Percentiles rank a stretch among this genome's conserved stretches.
Evolutionary conservation across 495 filamentous ascomycete genomes (phyloP).

Genomic region (Penicillium riverlandense): DNA sequence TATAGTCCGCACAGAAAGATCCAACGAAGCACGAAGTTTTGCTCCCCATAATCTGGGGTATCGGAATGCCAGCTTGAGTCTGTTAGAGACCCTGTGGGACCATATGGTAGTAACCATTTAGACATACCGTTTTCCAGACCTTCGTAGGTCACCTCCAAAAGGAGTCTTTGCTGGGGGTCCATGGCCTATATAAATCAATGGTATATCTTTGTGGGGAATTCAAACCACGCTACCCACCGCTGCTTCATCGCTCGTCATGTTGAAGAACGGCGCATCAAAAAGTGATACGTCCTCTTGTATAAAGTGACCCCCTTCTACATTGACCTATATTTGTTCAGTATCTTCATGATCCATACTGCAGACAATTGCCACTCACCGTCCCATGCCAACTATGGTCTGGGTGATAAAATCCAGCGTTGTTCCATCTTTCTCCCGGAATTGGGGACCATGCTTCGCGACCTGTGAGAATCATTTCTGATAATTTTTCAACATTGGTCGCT

Average conservation of each 20-base stretch:
- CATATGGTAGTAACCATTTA: no score
- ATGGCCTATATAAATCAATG: slow-evolving; percentile 13
- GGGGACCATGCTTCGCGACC: slow-evolving; percentile 42
- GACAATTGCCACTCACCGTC: slow-evolving; percentile 5
- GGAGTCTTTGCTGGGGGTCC: slow-evolving; percentile 43
- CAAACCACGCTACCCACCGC: slow-evolving; percentile 11
- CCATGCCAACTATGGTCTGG: slow-evolving; percentile 32
- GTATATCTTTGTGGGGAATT: background rate
- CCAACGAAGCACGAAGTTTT: slow-evolving; percentile 44
- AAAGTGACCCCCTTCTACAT: slow-evolving; percentile 31
- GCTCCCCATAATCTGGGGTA: slow-evolving; percentile 31
- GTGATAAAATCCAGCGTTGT: slow-evolving; percentile 47
- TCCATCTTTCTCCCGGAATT: slow-evolving; percentile 46
- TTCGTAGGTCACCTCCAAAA: slow-evolving; percentile 57
- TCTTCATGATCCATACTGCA: background rate
- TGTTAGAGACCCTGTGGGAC: no score
- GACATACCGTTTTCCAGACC: slow-evolving; percentile 40
- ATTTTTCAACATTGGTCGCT: slow-evolving; percentile 39
- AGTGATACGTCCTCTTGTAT: slow-evolving; percentile 44
- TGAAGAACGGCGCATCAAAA: slow-evolving; percentile 56
- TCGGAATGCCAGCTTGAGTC: slow-evolving; percentile 16
- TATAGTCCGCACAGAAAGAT: slow-evolving; percentile 23
- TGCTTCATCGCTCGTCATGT: slow-evolving; percentile 48
- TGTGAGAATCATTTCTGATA: slow-evolving; percentile 49
- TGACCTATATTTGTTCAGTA: slow-evolving; percentile 10